A percentile compares a stretch with the other conserved stretches of the same genome.
These are phyloP conservation scores for Aspergillus fumigatus DNA, from an alignment of 2,329 filamentous ascomycete genomes.

Conservation along the genomic window DNA sequence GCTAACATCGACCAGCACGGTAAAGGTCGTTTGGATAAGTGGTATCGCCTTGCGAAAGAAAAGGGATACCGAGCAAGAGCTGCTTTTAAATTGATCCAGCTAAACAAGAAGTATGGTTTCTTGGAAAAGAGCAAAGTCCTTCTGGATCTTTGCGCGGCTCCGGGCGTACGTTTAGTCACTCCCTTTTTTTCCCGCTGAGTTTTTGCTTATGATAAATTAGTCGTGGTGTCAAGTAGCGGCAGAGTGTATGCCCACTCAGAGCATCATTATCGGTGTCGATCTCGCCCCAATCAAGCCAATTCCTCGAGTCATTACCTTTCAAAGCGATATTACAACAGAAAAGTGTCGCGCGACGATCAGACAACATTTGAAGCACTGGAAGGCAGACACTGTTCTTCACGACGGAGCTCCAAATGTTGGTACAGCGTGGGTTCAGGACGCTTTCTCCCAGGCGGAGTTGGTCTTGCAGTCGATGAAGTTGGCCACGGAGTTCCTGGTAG, in stretches of 20 bases:
- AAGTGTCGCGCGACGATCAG: conserved; percentile 89
- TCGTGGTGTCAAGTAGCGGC: conserved; percentile 96
- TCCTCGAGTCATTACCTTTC: conserved; percentile 88
- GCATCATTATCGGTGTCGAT: conserved; percentile 92
- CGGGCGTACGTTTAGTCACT: conserved; percentile 60
- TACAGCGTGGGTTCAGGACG: conserved; percentile 97
- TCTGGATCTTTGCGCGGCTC: conserved; percentile 94
- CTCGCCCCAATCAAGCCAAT: conserved; percentile 93
- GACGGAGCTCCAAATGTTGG: conserved; percentile 97
- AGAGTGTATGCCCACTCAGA: conserved; percentile 86
- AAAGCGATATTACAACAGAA: conserved; percentile 96
- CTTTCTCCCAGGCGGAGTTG: conserved; percentile 93
- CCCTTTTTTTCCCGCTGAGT: background rate
- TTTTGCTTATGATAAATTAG: conserved; percentile 38
- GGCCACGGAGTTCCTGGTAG: conserved; percentile 84
- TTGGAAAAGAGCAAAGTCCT: conserved; percentile 94
- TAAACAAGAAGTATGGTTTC: conserved; percentile 99
- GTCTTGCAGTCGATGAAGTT: conserved; percentile 87
- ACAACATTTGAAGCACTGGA: conserved; percentile 89
- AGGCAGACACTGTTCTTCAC: conserved; percentile 91
- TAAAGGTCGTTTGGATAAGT: conserved; percentile 97
- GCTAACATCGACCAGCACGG: conserved; percentile 58
- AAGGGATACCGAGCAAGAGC: conserved; percentile 95
- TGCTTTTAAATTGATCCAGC: conserved; percentile 94
- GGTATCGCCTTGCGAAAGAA: conserved; percentile 98